A percentile compares a stretch with the other conserved stretches of the same genome.
phyloP scores from a whole-genome alignment of 495 filamentous ascomycete species.

The Polyplosphaeria fusca region DNA sequence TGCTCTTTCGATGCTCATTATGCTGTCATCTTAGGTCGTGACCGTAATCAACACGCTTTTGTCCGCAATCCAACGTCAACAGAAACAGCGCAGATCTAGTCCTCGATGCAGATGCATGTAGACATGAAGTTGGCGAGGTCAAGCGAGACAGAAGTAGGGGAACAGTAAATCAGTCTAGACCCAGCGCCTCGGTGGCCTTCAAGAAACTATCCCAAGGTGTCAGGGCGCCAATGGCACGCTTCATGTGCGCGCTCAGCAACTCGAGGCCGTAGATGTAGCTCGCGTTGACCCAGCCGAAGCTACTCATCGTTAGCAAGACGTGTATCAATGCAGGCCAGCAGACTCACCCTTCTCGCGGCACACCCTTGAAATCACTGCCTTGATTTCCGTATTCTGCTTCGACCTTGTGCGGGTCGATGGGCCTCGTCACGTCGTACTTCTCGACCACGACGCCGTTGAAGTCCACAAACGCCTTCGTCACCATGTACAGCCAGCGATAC shows the following conservation, averaged over 20 bases:
- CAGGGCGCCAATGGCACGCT: slow-evolving; percentile 76
- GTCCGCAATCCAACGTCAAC: no score
- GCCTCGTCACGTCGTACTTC: slow-evolving; percentile 94
- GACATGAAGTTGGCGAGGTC: no score
- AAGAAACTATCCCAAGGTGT: slow-evolving; percentile 77
- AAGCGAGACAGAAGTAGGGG: slow-evolving; percentile 2
- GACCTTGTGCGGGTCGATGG: slow-evolving; percentile 84
- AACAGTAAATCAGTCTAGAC: slow-evolving; percentile 9
- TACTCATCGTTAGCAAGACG: slow-evolving; percentile 44
- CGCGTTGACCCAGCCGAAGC: slow-evolving; percentile 98
- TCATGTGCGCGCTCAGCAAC: slow-evolving; percentile 78
- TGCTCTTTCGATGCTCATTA: no score
- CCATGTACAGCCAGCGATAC: slow-evolving; percentile 97
- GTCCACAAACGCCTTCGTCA: slow-evolving; percentile 93
- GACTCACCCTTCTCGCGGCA: slow-evolving; percentile 85
- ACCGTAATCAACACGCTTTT: no score
- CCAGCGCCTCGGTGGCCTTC: slow-evolving; percentile 47
- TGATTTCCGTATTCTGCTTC: slow-evolving; percentile 98
- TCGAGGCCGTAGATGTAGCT: slow-evolving; percentile 88
- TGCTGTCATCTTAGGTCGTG: no score
- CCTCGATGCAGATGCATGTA: no score
- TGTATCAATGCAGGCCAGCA: not conserved
- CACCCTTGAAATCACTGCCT: slow-evolving; percentile 87
- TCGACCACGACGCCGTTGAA: slow-evolving; percentile 97
- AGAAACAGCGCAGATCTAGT: no score